Base-by-base conservation (phyloP, 306 rosid genomes). In the Vicia villosa region DNA sequence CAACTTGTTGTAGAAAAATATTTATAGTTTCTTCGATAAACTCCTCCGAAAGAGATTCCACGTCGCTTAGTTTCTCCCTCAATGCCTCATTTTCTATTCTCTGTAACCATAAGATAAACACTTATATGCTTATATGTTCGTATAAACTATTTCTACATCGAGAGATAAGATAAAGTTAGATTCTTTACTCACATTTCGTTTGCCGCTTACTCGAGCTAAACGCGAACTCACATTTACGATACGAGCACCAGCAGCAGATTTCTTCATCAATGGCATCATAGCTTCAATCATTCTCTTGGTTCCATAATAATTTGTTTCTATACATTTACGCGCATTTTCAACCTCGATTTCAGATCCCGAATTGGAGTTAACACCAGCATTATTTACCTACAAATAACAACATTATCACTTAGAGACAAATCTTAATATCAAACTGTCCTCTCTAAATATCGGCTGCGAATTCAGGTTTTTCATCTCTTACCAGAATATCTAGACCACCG, bases 401-500 rank as follows among this genome's bases (percentile, higher is more conserved):
- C 63, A 72, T 38, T 20, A 51, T 68, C 50, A 41, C 46, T 66
- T 55, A 73, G 14, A 67, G 73, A 22, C 38, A 56, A 16, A 0
- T 52, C 8, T 5, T 54, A 11, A 30, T 30, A 30, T 30, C 36
- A 28, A 5, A 4, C 5, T 28, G 6, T 4, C 28, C 28, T 24
- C 28, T 24, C n/a, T n/a, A n/a, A n/a, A n/a, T n/a, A n/a, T n/a
- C n/a, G n/a, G n/a, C n/a, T n/a, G n/a, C n/a, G 24, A 22, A 22
- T 22, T 22, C 3, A 3, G 7, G 5, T 30, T 34, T 45, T 45
- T 45, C 50, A 34, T 34, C 1, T 67, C 88, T 77, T 49, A 87
- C 98, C 89, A 93, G 84, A 75, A 93, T 83, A 77, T 90, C 94
- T 70, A 93, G 61, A 43, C 98, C 98, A 10, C 98, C 97, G 36